phyloP scores from a whole-genome alignment of 495 filamentous ascomycete species.

The Talaromyces ruber region DNA sequence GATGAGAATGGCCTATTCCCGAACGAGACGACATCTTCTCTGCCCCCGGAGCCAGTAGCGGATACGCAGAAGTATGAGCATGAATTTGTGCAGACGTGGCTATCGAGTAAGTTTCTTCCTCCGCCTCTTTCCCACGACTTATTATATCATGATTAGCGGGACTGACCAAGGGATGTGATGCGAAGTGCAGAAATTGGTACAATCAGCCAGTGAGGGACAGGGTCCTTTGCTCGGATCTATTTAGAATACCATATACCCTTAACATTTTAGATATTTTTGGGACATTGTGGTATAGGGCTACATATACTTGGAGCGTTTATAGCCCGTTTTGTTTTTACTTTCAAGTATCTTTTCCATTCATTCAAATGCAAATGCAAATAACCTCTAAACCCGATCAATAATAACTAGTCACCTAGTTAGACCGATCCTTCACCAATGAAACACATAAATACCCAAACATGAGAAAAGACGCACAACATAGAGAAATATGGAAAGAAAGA shows the following conservation, averaged over 20 bases:
- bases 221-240: neutral
- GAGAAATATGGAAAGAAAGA: neutral
- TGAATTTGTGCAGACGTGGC: neutral
- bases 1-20: constrained; percentile 6
- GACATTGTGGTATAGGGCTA: no score
- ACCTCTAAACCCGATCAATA: neutral
- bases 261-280: no score
- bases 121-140: neutral
- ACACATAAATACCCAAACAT: neutral
- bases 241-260: neutral
- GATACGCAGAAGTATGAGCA: constrained; percentile 1
- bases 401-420: neutral
- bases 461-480: neutral
- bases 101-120: neutral
- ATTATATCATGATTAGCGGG: neutral
- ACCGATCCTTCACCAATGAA: neutral
- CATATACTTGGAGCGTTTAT: neutral
- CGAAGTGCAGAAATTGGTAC: neutral
- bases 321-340: neutral
- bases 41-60: neutral
- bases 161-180: neutral
- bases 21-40: neutral
- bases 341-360: neutral
- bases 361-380: neutral
- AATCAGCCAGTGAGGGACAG: neutral